These are phyloP conservation scores for Neofusicoccum sp. DNA, from an alignment of 2,329 filamentous ascomycete species.

Conservation along the genomic window DNA sequence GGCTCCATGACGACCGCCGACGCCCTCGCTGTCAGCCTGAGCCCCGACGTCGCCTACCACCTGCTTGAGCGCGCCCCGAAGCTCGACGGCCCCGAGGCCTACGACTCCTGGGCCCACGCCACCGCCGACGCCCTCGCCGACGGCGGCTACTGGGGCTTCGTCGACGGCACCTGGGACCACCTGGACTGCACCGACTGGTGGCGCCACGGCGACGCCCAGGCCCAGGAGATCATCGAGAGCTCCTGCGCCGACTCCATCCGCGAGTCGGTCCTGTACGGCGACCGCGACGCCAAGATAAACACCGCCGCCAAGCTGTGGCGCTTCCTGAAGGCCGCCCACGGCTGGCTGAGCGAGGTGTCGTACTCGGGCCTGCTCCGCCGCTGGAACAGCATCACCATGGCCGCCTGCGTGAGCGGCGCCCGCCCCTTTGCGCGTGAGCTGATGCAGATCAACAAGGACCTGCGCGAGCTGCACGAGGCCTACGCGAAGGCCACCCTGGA, in stretches of 20 bases:
- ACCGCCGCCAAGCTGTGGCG: conserved; percentile 7
- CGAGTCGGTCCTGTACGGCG: conserved; percentile 3
- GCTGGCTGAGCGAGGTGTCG: conserved; percentile 7
- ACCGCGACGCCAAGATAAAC: conserved; percentile 12
- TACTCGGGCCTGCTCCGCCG: conserved; percentile 12
- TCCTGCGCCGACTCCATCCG: conserved; percentile 10
- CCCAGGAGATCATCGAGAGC: conserved; percentile 15
- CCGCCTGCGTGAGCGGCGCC: conserved; percentile 13
- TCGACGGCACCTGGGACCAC: conserved; percentile 6
- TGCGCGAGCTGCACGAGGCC: conserved; percentile 11
- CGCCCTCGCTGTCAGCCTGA: conserved; percentile 2
- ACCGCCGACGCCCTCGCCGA: neutral
- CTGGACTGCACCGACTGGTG: conserved; percentile 10
- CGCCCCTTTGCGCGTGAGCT: conserved; percentile 9
- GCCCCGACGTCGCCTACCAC: conserved; percentile 5
- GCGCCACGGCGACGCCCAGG: conserved; percentile 12
- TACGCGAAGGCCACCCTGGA: conserved; percentile 13
- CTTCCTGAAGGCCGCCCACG: conserved; percentile 1
- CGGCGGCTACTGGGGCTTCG: conserved; percentile 4
- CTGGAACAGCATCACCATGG: conserved; percentile 14
- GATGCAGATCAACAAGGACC: conserved; percentile 14
- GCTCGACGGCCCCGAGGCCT: conserved; percentile 12
- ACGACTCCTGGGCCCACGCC: conserved; percentile 1
- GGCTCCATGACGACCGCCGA: neutral
- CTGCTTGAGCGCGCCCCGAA: conserved; percentile 6